phyloP scores from a whole-genome alignment of 2,329 filamentous ascomycete genomes.

The Colletotrichum horii region DNA sequence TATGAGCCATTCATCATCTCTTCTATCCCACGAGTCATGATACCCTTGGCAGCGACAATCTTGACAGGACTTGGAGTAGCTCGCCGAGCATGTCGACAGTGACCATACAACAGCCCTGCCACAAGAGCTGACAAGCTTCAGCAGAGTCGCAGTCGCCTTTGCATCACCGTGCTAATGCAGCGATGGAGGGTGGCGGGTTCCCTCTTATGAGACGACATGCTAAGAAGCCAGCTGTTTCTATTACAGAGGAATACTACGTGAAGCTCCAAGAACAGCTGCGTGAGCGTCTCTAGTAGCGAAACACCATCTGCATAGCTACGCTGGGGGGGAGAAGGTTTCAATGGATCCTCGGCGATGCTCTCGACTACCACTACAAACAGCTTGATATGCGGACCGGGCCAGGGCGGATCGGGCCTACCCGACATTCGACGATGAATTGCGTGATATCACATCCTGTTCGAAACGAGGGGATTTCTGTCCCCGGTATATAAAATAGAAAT shows the following conservation, averaged over 20 bases:
- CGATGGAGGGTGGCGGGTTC: not conserved
- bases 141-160: not conserved
- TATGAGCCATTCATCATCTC: not conserved
- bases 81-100: not conserved
- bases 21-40: not conserved
- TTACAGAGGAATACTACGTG: not conserved
- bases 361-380: not conserved
- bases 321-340: not conserved
- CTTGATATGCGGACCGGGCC: not conserved
- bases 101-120: not conserved
- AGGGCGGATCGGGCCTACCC: not conserved
- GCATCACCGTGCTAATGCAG: not conserved
- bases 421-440: not conserved
- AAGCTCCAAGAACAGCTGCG: not conserved
- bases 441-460: not conserved
- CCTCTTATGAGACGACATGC: not conserved
- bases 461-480: not conserved
- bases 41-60: not conserved
- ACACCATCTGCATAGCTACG: not conserved
- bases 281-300: not conserved
- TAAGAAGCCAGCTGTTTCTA: not conserved
- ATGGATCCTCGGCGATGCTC: not conserved
- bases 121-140: not conserved
- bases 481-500: not conserved
- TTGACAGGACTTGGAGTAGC: not conserved